phyloP scores from a whole-genome alignment of 2,329 filamentous ascomycete genomes.

The Teratosphaeria destructans region DNA sequence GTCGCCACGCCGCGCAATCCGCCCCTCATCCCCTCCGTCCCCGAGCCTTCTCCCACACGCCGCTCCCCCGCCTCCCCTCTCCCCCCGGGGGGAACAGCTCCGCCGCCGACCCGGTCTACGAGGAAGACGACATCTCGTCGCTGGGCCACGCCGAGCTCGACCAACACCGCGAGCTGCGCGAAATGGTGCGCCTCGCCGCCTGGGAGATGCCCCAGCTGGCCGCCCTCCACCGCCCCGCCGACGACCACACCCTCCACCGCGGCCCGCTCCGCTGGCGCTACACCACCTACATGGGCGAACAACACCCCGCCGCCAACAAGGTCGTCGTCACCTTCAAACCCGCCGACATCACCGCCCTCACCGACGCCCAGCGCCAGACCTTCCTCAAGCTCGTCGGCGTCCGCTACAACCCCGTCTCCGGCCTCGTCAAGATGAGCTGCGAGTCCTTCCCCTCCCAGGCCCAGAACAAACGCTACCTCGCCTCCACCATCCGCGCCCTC shows the following conservation, averaged over 20 bases:
- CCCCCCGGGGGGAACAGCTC: background rate
- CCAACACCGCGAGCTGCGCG: constrained; percentile 74
- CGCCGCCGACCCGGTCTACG: constrained; percentile 41
- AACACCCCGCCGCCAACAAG: constrained; percentile 83
- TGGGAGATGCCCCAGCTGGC: constrained; percentile 91
- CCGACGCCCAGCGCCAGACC: constrained; percentile 59
- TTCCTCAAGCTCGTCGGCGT: constrained; percentile 77
- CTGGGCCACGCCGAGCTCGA: constrained; percentile 81
- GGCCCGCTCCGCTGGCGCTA: constrained; percentile 76
- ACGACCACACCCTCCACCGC: constrained; percentile 54
- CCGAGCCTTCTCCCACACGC: constrained; percentile 5
- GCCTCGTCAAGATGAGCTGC: constrained; percentile 79
- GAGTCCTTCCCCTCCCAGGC: constrained; percentile 75
- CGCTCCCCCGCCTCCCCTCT: background rate
- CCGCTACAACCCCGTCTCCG: constrained; percentile 76
- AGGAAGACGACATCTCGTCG: constrained; percentile 68
- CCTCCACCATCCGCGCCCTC: constrained; percentile 63
- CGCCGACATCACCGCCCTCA: constrained; percentile 57
- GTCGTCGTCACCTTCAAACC: constrained; percentile 86
- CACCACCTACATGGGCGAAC: constrained; percentile 91
- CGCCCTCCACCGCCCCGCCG: constrained; percentile 77
- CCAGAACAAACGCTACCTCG: constrained; percentile 94
- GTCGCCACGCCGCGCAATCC: constrained; percentile 13
- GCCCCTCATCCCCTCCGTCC: constrained; percentile 2
- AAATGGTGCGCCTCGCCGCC: constrained; percentile 75